These are phyloP conservation scores for Ophiostoma fasciatum DNA, from an alignment of 2,329 filamentous ascomycete species.

Conservation along the genomic window DNA sequence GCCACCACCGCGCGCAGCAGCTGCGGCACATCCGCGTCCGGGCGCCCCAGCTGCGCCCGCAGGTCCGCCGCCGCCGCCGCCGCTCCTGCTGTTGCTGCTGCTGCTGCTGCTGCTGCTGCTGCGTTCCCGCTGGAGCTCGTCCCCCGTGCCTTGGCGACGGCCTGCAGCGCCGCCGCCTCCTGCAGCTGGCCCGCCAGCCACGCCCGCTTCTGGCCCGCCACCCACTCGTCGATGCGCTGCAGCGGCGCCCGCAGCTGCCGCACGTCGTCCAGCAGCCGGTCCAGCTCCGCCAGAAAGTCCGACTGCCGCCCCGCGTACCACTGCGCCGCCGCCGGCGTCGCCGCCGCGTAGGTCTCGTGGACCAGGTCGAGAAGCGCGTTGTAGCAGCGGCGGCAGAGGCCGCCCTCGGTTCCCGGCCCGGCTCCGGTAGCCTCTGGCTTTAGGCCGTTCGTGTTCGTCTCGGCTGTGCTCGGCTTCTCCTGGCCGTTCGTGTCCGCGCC, in stretches of 20 bases:
- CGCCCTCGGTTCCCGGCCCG: background rate
- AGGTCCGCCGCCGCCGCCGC: constrained; percentile 1
- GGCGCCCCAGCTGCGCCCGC: constrained; percentile 4
- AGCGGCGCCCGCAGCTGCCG: constrained; percentile 28
- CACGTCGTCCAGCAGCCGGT: constrained; percentile 32
- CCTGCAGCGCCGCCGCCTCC: constrained; percentile 11
- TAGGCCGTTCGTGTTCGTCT: background rate
- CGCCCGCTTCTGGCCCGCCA: constrained; percentile 34
- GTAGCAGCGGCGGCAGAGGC: constrained; percentile 34
- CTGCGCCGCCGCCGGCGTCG: constrained; percentile 22
- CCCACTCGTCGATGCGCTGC: constrained; percentile 31
- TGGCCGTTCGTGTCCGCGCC: constrained; percentile 19
- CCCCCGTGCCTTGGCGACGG: constrained; percentile 12
- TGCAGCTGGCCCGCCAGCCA: constrained; percentile 25
- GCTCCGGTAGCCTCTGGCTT: constrained; percentile 15
- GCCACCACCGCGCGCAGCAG: background rate
- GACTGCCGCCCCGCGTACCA: constrained; percentile 35
- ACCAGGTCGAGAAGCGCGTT: constrained; percentile 31
- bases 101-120: too few species aligned
- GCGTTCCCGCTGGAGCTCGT: too few species aligned
- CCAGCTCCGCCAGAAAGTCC: constrained; percentile 34
- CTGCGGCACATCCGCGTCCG: constrained; percentile 8
- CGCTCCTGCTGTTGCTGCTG: too few species aligned
- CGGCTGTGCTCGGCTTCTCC: constrained; percentile 18
- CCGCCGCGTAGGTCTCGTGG: constrained; percentile 23